Conservation (phyloP, 2,329 filamentous ascomycete species). For the Chaetomiaceae sp. region DNA sequence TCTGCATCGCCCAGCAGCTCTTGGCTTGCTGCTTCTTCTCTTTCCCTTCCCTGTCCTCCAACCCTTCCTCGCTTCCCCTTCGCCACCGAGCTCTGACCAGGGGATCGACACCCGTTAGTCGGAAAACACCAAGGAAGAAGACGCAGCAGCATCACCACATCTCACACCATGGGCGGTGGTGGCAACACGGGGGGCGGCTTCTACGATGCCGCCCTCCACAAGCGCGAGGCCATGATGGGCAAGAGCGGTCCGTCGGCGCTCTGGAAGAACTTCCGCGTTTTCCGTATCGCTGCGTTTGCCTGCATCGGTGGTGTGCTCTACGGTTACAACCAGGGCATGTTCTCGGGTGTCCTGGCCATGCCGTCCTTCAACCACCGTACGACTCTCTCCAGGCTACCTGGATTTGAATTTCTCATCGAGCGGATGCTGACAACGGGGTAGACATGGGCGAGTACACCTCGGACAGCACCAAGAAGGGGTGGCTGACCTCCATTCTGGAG, state of each 20-base stretch:
- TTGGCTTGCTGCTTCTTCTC: neutral
- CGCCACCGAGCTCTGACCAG: neutral
- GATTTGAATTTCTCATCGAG: slow-evolving; percentile 4
- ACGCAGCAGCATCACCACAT: neutral
- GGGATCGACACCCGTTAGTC: neutral
- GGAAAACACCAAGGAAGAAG: neutral
- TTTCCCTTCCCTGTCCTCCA: neutral
- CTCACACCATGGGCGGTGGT: slow-evolving; percentile 36
- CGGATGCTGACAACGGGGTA: slow-evolving; percentile 20
- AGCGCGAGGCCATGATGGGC: slow-evolving; percentile 49
- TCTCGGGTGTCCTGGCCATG: slow-evolving; percentile 62
- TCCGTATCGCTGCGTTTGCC: slow-evolving; percentile 55
- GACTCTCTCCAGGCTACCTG: slow-evolving; percentile 19
- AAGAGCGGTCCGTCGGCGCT: slow-evolving; percentile 45
- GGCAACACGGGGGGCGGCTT: slow-evolving; percentile 27
- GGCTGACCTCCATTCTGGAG: slow-evolving; percentile 63
- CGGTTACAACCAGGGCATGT: slow-evolving; percentile 73
- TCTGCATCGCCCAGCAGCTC: neutral
- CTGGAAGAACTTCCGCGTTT: slow-evolving; percentile 55
- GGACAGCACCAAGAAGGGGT: slow-evolving; percentile 51
- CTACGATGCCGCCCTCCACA: slow-evolving; percentile 47
- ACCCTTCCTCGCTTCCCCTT: neutral
- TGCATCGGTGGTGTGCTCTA: slow-evolving; percentile 58
- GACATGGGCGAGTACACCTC: slow-evolving; percentile 51
- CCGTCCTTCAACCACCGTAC: slow-evolving; percentile 44